phyloP scores from a whole-genome alignment of 1,284 basidiomycete species.

The Trichosporon sp. region DNA sequence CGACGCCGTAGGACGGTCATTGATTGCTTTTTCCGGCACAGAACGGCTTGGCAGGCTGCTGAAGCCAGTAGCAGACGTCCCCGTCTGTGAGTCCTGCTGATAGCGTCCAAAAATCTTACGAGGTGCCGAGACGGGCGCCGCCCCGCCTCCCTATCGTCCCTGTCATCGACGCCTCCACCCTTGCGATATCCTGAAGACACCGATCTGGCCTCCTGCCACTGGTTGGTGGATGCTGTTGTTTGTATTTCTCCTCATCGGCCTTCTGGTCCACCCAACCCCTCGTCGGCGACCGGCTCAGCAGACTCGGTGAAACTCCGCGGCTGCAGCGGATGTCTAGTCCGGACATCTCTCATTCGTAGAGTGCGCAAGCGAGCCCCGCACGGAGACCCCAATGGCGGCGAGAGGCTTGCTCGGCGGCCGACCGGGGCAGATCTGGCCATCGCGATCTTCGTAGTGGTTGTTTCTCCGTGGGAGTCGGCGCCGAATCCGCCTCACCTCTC shows the following conservation, averaged over 20 bases:
- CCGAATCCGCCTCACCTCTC: not conserved
- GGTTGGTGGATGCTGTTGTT: not conserved
- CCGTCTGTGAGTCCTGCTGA: no score
- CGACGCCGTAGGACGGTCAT: no score
- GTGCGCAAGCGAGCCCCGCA: not conserved
- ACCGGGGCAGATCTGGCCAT: not conserved
- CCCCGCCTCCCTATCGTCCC: not conserved
- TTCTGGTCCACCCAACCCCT: no score
- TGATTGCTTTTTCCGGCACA: no score
- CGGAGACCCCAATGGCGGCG: not conserved
- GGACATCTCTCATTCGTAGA: not conserved
- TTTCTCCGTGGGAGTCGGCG: not conserved
- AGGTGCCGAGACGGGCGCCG: not conserved
- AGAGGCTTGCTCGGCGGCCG: not conserved
- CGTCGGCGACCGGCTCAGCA: no score
- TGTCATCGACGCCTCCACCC: not conserved
- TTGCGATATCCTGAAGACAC: no score
- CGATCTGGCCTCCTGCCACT: not conserved
- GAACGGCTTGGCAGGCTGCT: no score
- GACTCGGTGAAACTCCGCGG: not conserved
- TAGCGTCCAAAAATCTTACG: not conserved
- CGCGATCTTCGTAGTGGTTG: not conserved
- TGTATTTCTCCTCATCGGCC: slow-evolving; percentile 9
- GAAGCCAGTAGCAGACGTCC: no score
- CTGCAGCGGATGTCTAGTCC: not conserved